Evolutionary conservation across 2,329 filamentous ascomycete species (phyloP).

Genomic region (Curvularia lunata): DNA sequence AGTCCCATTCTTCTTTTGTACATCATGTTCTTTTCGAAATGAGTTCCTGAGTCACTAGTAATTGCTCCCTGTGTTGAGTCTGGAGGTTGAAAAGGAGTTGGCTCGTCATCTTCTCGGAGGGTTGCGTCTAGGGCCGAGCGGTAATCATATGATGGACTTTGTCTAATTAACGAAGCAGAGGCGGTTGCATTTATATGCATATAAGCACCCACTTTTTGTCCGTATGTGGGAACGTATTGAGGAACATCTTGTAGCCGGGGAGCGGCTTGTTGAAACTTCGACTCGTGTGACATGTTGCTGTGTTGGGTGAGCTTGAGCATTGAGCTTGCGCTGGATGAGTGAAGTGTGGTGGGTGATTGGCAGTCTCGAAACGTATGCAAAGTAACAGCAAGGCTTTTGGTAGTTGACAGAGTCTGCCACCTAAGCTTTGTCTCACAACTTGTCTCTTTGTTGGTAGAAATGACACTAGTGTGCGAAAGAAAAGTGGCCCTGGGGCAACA

Average conservation of each 20-base stretch:
- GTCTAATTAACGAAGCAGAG: not conserved
- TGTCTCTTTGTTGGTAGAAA: not conserved
- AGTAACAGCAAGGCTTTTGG: not conserved
- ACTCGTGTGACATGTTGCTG: not conserved
- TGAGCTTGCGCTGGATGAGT: not conserved
- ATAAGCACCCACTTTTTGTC: not conserved
- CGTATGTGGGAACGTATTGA: not conserved
- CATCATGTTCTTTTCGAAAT: not conserved
- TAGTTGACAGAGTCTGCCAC: not conserved
- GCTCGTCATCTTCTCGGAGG: not conserved
- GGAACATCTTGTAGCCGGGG: not conserved
- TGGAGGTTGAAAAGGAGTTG: not conserved
- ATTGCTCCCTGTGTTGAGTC: not conserved
- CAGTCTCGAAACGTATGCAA: not conserved
- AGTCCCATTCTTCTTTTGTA: conserved; percentile 8
- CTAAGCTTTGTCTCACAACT: not conserved
- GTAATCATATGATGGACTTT: not conserved
- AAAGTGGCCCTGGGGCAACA: not conserved
- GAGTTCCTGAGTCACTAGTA: not conserved
- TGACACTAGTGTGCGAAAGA: not conserved
- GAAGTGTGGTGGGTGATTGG: too few species aligned
- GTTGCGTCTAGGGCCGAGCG: not conserved
- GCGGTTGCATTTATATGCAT: not conserved
- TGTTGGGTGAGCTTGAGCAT: not conserved
- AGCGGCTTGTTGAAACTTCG: not conserved